A percentile compares a stretch with the other conserved stretches of the same genome.
phyloP scores from a whole-genome alignment of 2,329 filamentous ascomycete species.

The Graphium sp. region DNA sequence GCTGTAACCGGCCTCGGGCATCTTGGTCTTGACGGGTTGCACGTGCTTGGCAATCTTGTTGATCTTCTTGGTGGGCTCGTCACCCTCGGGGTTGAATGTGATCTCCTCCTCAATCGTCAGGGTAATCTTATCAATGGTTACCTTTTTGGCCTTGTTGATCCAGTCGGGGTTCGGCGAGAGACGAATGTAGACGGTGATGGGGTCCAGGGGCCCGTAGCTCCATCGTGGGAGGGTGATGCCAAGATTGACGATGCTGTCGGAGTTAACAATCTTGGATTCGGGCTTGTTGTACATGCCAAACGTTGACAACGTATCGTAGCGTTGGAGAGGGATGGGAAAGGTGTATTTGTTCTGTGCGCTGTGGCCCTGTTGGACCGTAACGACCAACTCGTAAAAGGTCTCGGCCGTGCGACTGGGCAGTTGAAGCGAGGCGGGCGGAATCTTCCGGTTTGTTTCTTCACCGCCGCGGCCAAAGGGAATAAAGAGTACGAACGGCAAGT shows the following conservation, averaged over 20 bases:
- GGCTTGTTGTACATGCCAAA: slow-evolving; percentile 99
- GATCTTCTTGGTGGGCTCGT: slow-evolving; percentile 79
- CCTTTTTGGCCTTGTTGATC: slow-evolving; percentile 76
- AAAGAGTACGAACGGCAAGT: slow-evolving; percentile 91
- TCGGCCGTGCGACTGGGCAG: slow-evolving; percentile 89
- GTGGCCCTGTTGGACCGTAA: slow-evolving; percentile 84
- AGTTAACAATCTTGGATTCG: slow-evolving; percentile 69
- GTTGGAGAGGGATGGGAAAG: slow-evolving; percentile 77
- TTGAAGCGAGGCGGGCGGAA: slow-evolving; percentile 83
- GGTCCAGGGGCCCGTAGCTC: slow-evolving; percentile 92
- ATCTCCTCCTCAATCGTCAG: slow-evolving; percentile 93
- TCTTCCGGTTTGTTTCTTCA: slow-evolving; percentile 74
- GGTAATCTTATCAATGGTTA: slow-evolving; percentile 88
- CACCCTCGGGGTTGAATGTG: slow-evolving; percentile 95
- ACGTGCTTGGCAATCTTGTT: slow-evolving; percentile 76
- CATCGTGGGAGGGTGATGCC: slow-evolving; percentile 85
- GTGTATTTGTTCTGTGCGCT: slow-evolving; percentile 76
- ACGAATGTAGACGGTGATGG: slow-evolving; percentile 91
- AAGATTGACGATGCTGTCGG: slow-evolving; percentile 81
- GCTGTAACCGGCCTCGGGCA: slow-evolving; percentile 83
- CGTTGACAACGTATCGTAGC: slow-evolving; percentile 93
- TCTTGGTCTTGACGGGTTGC: slow-evolving; percentile 63
- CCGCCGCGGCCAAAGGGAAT: slow-evolving; percentile 88
- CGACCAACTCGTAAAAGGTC: slow-evolving; percentile 92
- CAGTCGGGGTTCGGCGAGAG: slow-evolving; percentile 83